phyloP scores from a whole-genome alignment of 2,329 filamentous ascomycete genomes.

The Alternaria conjuncta region DNA sequence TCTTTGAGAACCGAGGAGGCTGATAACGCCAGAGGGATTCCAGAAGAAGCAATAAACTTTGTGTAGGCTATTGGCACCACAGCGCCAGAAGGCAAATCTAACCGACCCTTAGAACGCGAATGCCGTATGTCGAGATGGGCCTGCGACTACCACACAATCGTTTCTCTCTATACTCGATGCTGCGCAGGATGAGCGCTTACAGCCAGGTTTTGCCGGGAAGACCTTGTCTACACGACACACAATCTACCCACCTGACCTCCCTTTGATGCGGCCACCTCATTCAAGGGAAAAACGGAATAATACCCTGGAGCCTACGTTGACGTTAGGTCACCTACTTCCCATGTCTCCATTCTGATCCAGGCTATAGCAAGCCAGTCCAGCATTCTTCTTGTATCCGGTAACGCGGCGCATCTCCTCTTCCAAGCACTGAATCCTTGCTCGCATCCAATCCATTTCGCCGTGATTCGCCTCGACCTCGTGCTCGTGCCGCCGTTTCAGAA shows the following conservation, averaged over 20 bases:
- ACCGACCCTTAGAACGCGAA: background rate
- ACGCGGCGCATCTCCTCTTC: background rate
- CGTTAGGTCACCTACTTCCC: background rate
- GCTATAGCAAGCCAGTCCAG: background rate
- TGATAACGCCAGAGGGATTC: background rate
- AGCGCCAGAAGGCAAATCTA: background rate
- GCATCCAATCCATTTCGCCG: background rate
- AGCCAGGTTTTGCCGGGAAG: background rate
- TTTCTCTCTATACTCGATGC: background rate
- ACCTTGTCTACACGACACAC: background rate
- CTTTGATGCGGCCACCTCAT: background rate
- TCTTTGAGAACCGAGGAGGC: background rate
- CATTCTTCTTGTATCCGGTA: background rate
- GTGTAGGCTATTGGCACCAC: background rate
- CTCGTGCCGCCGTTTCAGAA: background rate
- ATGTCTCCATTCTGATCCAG: background rate
- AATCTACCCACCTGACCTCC: background rate
- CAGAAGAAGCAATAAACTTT: background rate
- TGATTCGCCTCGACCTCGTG: background rate
- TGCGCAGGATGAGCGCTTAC: background rate
- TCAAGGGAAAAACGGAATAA: background rate
- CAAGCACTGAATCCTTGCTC: background rate
- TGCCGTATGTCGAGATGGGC: background rate
- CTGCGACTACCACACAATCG: background rate
- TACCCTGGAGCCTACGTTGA: background rate